A percentile compares a stretch with the other conserved stretches of the same genome.
These are phyloP conservation scores for Larix kaempferi DNA, from an alignment of 75 land plant species.

Conservation along the genomic window DNA sequence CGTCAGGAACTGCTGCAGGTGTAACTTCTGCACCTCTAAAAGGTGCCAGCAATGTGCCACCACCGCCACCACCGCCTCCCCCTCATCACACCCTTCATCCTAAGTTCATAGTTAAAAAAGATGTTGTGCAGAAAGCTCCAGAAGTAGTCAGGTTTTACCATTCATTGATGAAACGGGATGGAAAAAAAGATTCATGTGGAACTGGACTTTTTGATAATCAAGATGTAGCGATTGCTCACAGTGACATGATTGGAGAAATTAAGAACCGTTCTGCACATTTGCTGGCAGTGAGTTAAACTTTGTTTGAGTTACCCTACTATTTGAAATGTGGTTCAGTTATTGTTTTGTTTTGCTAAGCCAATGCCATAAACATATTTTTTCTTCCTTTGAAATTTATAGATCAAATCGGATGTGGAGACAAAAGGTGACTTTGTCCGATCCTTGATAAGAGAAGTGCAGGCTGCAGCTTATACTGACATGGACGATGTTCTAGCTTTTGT, in stretches of 20 bases:
- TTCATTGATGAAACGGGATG: constrained; percentile 61
- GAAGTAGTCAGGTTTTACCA: constrained; percentile 88
- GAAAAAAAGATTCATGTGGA: constrained; percentile 32
- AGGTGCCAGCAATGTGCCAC: constrained; percentile 18
- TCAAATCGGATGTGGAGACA: constrained; percentile 76
- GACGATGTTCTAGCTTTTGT: constrained; percentile 76
- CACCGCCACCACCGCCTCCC: constrained; percentile 67
- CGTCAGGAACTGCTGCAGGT: background rate
- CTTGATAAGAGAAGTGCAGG: constrained; percentile 51
- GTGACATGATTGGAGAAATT: constrained; percentile 92
- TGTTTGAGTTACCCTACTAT: constrained; percentile 11
- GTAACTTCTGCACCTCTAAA: constrained; percentile 13
- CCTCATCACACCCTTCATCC: constrained; percentile 1
- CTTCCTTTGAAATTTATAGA: constrained; percentile 22
- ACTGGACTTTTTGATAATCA: constrained; percentile 16
- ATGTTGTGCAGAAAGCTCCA: constrained; percentile 71
- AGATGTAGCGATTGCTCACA: constrained; percentile 24
- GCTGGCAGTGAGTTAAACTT: constrained; percentile 61
- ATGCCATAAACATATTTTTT: constrained; percentile 14
- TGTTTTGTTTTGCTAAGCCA: background rate
- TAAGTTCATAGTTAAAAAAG: constrained; percentile 8
- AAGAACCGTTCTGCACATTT: constrained; percentile 84
- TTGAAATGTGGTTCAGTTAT: background rate
- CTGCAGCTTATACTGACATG: constrained; percentile 53
- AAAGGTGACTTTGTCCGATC: constrained; percentile 74